Conservation (phyloP, 2,329 filamentous ascomycete genomes). For the Apiospora marii region DNA sequence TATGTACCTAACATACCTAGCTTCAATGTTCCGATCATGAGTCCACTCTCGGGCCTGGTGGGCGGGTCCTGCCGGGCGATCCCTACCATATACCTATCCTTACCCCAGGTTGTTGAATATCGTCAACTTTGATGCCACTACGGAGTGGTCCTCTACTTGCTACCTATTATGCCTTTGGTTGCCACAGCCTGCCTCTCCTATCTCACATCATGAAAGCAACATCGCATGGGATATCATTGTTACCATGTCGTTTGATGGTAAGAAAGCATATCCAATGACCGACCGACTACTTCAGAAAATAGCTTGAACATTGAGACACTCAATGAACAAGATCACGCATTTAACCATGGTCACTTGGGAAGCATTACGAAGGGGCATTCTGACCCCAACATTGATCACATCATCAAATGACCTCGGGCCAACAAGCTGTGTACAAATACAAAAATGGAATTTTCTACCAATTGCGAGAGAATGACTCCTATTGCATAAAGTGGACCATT, state of each 20-base stretch:
- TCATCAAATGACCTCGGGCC: background rate
- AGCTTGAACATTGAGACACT: too few relatives aligned
- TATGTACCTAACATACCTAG: background rate
- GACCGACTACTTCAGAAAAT: too few relatives aligned
- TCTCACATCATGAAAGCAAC: background rate
- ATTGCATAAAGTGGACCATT: background rate
- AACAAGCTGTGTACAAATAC: background rate
- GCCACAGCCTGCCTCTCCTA: background rate
- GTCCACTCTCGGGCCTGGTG: slow-evolving; percentile 10
- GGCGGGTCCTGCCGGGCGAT: slow-evolving; percentile 9
- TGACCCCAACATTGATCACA: background rate
- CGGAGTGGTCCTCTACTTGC: background rate
- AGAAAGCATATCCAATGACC: background rate
- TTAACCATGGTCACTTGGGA: too few relatives aligned
- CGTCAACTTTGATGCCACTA: background rate
- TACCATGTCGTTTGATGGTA: background rate
- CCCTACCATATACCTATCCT: background rate
- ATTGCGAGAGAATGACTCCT: background rate
- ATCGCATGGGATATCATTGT: background rate
- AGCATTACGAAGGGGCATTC: too few relatives aligned
- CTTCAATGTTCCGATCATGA: slow-evolving; percentile 2
- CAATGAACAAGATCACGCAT: too few relatives aligned
- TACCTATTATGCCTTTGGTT: background rate
- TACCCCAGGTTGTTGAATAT: background rate
- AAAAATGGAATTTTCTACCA: slow-evolving; percentile 9